phyloP scores from a whole-genome alignment of 1,139 yeast species.

The Eremothecium sinecaudum region DNA sequence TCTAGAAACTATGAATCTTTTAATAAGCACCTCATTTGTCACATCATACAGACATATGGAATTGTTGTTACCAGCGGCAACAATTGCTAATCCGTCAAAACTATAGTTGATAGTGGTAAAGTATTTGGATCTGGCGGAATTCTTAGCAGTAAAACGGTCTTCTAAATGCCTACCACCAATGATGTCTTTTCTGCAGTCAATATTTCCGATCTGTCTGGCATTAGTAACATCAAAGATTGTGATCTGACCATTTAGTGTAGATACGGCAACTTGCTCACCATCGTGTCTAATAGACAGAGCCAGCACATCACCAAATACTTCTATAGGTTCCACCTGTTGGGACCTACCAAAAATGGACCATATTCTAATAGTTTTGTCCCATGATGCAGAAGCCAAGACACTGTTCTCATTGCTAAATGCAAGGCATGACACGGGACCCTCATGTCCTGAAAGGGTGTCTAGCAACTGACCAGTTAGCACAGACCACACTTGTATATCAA shows the following conservation, averaged over 20 bases:
- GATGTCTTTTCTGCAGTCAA: slow-evolving; percentile 82
- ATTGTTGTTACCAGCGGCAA: slow-evolving; percentile 92
- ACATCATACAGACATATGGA: slow-evolving; percentile 87
- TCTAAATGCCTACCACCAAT: slow-evolving; percentile 76
- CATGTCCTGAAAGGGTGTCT: slow-evolving; percentile 85
- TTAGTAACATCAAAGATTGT: slow-evolving; percentile 74
- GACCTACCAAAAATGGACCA: slow-evolving; percentile 89
- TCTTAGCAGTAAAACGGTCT: slow-evolving; percentile 73
- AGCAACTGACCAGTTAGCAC: slow-evolving; percentile 90
- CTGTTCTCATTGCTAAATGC: slow-evolving; percentile 78
- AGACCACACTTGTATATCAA: slow-evolving; percentile 92
- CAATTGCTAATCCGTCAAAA: slow-evolving; percentile 76
- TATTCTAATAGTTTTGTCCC: slow-evolving; percentile 91
- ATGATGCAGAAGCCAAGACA: slow-evolving; percentile 79
- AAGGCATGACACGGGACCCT: slow-evolving; percentile 86
- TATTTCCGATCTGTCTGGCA: slow-evolving; percentile 71
- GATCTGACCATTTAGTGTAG: slow-evolving; percentile 83
- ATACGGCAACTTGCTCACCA: slow-evolving; percentile 78
- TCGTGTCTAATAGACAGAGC: slow-evolving; percentile 83
- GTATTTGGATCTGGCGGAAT: slow-evolving; percentile 73
- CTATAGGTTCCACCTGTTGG: slow-evolving; percentile 84
- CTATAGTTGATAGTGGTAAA: slow-evolving; percentile 78
- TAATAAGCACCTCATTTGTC: slow-evolving; percentile 73
- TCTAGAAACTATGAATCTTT: slow-evolving; percentile 72
- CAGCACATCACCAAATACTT: slow-evolving; percentile 76